Conservation (phyloP, 1,139 yeast species). For the Hanseniaspora uvarum region DNA sequence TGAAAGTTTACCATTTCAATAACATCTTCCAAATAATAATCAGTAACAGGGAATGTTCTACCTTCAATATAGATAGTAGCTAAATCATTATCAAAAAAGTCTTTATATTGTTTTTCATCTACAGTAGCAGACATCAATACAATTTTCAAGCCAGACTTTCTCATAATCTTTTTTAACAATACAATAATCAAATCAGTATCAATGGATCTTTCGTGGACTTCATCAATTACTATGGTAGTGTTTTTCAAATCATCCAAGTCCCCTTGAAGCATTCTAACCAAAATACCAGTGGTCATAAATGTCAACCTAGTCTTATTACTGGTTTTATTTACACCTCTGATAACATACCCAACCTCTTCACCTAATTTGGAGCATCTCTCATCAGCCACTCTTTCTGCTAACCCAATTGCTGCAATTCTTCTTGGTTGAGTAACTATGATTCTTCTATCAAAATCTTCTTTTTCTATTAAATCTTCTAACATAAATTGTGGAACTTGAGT, state of each 20-base stretch:
- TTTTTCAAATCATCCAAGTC: conserved; percentile 39
- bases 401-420: conserved; percentile 87
- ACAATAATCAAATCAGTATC: conserved; percentile 82
- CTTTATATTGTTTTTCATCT: conserved; percentile 55
- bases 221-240: conserved; percentile 62
- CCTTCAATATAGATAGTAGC: conserved; percentile 71
- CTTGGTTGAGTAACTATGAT: conserved; percentile 91
- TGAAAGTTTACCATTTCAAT: conserved; percentile 46
- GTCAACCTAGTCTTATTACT: conserved; percentile 53
- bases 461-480: conserved; percentile 45
- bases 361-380: conserved; percentile 68
- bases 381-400: conserved; percentile 84
- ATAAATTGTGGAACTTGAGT: conserved; percentile 88
- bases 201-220: conserved; percentile 89
- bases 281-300: conserved; percentile 87
- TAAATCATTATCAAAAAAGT: conserved; percentile 43
- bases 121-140: conserved; percentile 94
- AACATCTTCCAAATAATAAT: conserved; percentile 58
- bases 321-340: conserved; percentile 79
- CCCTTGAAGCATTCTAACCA: conserved; percentile 70
- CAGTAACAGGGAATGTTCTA: conserved; percentile 81
- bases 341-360: conserved; percentile 72
- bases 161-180: conserved; percentile 52
- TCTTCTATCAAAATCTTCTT: conserved; percentile 36
- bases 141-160: conserved; percentile 43